Evolutionary conservation across 192 early-diverging fungal species (phyloP), one percentile per base, ranked within the genome.

Genomic region (Haplosporangium gracile): DNA sequence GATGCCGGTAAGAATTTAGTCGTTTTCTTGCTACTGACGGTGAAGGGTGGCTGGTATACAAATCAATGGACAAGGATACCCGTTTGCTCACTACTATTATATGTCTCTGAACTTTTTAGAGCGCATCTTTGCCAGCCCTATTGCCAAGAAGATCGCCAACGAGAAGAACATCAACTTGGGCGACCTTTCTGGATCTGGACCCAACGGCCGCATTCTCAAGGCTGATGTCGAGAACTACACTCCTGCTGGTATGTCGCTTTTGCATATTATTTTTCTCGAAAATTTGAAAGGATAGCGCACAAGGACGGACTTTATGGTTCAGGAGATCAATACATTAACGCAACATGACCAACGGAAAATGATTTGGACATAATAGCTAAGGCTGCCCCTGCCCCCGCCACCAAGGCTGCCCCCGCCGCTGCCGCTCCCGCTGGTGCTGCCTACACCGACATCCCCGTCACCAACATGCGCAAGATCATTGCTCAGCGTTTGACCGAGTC

Each of bases 161-260:
- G 95, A 97, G 83, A 94, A 95, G 89, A 92, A 91, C 78, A 92
- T 99, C 79, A 89, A 93, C 78, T 92, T 99, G 74, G 89, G 90
- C 69, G 89, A 93, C 55, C 89, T 99, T 77, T 89, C 90, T 74
- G 98, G 97, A 72, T 93, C 97, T 78, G 98, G 98, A 38, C 98
- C 98, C 55, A 85, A 93, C 68, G 97, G 97, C 76, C 94, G 98
- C 76, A 95, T 99, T 77, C 86, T 97, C 68, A 98, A 99, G 93
- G 92, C 93, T 57, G 98, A 99, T 87, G 94, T 99, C 49, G 93
- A 96, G 78, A 91, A 83, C 77, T 96, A 76, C 83, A 92, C 89
- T 70, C 89, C 87, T 81, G 85, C 78, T 45, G 38, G 89, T 90
- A 87, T 70, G 82, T 74, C 15, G 74, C 22, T 36, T 32, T 36